Base-by-base conservation (phyloP, 2,329 filamentous ascomycete species). In the Drechslera avenae region DNA sequence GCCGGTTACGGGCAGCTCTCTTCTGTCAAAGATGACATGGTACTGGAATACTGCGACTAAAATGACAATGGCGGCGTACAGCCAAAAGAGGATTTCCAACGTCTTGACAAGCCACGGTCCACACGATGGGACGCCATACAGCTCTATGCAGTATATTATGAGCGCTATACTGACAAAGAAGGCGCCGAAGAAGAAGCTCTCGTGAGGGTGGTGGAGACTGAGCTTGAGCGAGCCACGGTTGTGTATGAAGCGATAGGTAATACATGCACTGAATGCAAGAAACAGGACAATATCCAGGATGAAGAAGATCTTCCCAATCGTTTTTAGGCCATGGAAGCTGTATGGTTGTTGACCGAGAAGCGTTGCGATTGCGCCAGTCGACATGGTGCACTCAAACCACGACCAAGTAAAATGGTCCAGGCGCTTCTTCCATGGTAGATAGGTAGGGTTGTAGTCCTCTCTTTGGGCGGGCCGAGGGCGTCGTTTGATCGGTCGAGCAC, bases 1-100 rank as follows among this genome's bases (percentile, higher is more conserved):
- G 18, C 74, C 72, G 5, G 70, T 62, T 10, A 76, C 64, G 35
- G 66, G 69, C 13, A 76, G 61, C 36, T 65, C 54, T 64, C 96
- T 91, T 69, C 89, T 85, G 76, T 87, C 92, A 83, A 97, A 97
- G 71, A 97, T 89, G 71, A 97, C 94, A 75, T 97, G 93, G 79
- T 97, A 97, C 82, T 97, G 93, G 62, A 97, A 86, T 89, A 97
- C 97, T 68, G 87, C 61, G n/a, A 65, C 61, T 2, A 66, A 39
- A 13, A 56, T 52, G 5, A 62, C 62, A 18, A 81, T 69, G 2
- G 76, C 75, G 9, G 86, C 79, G 64, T 91, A 92, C 0, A 78
- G 69, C 89, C 89, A 92, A 70, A 90, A 92, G 1, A 83, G 76
- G 0, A 85, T 77, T 46, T 85, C 79, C 3, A 90, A 78, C 0